These are phyloP conservation scores for Diaporthe sp. DNA, from an alignment of 2,329 filamentous ascomycete genomes.

Conservation along the genomic window DNA sequence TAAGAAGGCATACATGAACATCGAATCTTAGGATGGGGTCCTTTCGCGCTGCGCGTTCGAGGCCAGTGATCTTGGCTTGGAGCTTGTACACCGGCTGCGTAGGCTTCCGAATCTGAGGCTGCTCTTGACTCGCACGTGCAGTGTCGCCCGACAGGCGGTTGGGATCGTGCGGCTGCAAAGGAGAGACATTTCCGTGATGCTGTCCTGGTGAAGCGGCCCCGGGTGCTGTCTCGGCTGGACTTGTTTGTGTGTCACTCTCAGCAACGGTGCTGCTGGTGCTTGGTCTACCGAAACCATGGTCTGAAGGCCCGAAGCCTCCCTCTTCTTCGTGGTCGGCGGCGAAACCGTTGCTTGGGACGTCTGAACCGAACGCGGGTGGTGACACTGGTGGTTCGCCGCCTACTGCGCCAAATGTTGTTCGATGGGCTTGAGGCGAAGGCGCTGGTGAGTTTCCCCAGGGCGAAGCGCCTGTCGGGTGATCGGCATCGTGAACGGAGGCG, in stretches of 20 bases:
- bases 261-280: slow-evolving; percentile 61
- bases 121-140: slow-evolving; percentile 46
- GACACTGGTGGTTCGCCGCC: slow-evolving; percentile 55
- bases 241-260: slow-evolving; percentile 54
- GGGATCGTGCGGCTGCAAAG: slow-evolving; percentile 39
- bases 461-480: slow-evolving; percentile 64
- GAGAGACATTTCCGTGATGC: slow-evolving; percentile 36
- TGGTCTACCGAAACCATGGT: slow-evolving; percentile 58
- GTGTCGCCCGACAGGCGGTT: slow-evolving; percentile 44
- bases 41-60: slow-evolving; percentile 94
- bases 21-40: slow-evolving; percentile 96
- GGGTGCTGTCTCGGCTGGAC: slow-evolving; percentile 48
- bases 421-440: slow-evolving; percentile 62
- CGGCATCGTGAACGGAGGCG: slow-evolving; percentile 66
- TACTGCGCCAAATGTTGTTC: slow-evolving; percentile 57
- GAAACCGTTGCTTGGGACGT: slow-evolving; percentile 59
- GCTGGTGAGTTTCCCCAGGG: slow-evolving; percentile 69
- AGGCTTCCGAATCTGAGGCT: slow-evolving; percentile 66
- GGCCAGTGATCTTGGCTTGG: slow-evolving; percentile 92
- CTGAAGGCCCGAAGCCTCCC: slow-evolving; percentile 51
- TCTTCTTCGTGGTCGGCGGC: slow-evolving; percentile 52
- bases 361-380: slow-evolving; percentile 55
- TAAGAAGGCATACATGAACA: slow-evolving; percentile 80
- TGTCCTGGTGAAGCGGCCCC: slow-evolving; percentile 43
- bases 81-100: slow-evolving; percentile 82